These are phyloP conservation scores for Cladosporium austrohemisphaericum DNA, from an alignment of 2,329 filamentous ascomycete species.

Conservation along the genomic window DNA sequence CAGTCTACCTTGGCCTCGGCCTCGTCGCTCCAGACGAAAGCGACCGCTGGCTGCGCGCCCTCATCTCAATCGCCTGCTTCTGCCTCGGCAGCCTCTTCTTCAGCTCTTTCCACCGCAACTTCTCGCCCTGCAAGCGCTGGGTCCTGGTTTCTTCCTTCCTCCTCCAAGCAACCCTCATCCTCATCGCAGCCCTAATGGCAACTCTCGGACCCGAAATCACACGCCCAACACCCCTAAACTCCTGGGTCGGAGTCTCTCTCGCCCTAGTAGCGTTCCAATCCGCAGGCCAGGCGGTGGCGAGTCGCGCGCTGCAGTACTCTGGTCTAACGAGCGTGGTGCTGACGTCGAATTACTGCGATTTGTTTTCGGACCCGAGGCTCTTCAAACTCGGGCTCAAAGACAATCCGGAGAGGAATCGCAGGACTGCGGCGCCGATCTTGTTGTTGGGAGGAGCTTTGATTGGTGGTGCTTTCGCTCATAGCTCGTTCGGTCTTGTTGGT, in stretches of 20 bases:
- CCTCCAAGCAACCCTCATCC: slow-evolving; percentile 39
- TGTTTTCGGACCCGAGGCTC: slow-evolving; percentile 64
- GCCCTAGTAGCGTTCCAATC: slow-evolving; percentile 71
- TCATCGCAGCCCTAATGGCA: slow-evolving; percentile 42
- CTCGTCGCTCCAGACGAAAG: slow-evolving; percentile 51
- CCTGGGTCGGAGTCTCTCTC: slow-evolving; percentile 59
- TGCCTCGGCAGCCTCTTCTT: slow-evolving; percentile 70
- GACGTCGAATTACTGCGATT: slow-evolving; percentile 76
- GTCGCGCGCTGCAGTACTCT: slow-evolving; percentile 64
- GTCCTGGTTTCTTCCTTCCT: slow-evolving; percentile 52
- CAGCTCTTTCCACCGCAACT: slow-evolving; percentile 61
- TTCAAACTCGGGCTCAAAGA: slow-evolving; percentile 36
- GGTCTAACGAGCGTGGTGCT: slow-evolving; percentile 74
- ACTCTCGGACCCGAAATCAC: slow-evolving; percentile 31
- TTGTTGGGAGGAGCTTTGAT: slow-evolving; percentile 53
- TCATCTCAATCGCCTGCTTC: slow-evolving; percentile 66
- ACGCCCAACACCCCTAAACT: slow-evolving; percentile 20
- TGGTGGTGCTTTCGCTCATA: slow-evolving; percentile 55
- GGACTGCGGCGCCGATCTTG: slow-evolving; percentile 48
- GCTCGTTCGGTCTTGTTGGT: slow-evolving; percentile 48
- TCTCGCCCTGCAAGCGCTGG: slow-evolving; percentile 61
- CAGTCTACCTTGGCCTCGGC: slow-evolving; percentile 73
- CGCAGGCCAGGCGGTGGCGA: slow-evolving; percentile 73
- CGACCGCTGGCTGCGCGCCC: slow-evolving; percentile 67
- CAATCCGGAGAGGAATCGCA: slow-evolving; percentile 53